Evolutionary conservation across 169 alveolate genomes (phyloP).

Genomic region (Miamiensis avidus): DNA sequence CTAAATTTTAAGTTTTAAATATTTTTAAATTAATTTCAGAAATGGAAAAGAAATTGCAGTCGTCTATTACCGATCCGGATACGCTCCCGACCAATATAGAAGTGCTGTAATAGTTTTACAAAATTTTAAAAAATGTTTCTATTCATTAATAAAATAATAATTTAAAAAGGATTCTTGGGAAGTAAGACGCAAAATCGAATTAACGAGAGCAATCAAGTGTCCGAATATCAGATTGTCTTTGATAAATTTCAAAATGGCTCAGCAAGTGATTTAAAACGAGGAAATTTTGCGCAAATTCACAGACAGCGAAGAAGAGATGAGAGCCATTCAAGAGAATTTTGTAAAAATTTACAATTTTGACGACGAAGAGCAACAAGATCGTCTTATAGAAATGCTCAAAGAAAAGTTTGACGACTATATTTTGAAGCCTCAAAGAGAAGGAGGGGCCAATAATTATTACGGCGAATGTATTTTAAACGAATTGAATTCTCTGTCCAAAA

Average conservation of each 20-base stretch:
- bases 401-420: conserved; percentile 32
- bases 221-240: conserved; percentile 29
- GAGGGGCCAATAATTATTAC: conserved; percentile 44
- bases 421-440: conserved; percentile 50
- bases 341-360: conserved; percentile 38
- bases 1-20: not conserved
- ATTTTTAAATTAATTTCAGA: not conserved
- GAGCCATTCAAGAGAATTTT: conserved; percentile 24
- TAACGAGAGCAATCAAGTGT: conserved; percentile 33
- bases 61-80: conserved; percentile 39
- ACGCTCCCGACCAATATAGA: conserved; percentile 30
- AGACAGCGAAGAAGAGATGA: not conserved
- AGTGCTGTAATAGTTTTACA: conserved; percentile 29
- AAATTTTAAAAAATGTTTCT: not conserved
- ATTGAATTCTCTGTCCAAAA: conserved; percentile 3
- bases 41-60: conserved; percentile 37
- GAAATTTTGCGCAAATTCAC: conserved; percentile 12
- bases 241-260: conserved; percentile 28
- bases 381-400: conserved; percentile 12
- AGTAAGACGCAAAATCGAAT: conserved; percentile 36
- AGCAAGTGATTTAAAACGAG: conserved; percentile 29
- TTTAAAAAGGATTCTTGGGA: conserved; percentile 29
- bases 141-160: not conserved
- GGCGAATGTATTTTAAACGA: conserved; percentile 23
- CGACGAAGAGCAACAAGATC: conserved; percentile 18